phyloP scores from a whole-genome alignment of 2,329 filamentous ascomycete genomes.

The Cercospora canescens region DNA sequence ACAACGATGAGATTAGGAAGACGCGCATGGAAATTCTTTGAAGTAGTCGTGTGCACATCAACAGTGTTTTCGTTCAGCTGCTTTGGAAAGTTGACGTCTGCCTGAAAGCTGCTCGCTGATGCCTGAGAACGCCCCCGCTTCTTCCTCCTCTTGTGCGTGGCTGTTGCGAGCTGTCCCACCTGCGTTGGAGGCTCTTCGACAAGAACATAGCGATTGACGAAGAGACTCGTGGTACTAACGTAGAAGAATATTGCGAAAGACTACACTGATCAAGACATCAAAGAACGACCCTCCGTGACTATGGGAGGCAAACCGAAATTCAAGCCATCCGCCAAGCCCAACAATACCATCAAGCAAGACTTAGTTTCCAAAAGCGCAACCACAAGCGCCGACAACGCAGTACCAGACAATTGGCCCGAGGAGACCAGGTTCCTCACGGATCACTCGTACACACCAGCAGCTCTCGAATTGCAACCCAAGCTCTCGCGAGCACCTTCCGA shows the following conservation, averaged over 20 bases:
- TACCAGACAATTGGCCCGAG: conserved; percentile 34
- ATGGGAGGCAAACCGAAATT: not conserved
- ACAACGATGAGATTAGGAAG: not conserved
- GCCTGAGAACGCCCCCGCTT: not conserved
- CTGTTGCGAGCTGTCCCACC: not conserved
- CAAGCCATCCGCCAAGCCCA: not conserved
- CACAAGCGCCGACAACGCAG: not conserved
- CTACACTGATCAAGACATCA: not conserved
- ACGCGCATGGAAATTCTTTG: not conserved
- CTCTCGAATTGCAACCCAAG: conserved; percentile 28
- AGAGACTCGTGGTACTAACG: not conserved
- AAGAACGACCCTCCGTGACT: not conserved
- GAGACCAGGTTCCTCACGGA: conserved; percentile 34
- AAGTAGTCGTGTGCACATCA: not conserved
- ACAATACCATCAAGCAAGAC: not conserved
- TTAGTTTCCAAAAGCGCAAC: not conserved
- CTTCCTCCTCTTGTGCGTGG: not conserved
- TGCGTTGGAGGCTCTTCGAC: not conserved
- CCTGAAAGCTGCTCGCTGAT: not conserved
- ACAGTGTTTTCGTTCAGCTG: not conserved
- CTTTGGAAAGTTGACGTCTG: not conserved
- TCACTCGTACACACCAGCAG: conserved; percentile 33
- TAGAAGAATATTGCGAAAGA: not conserved
- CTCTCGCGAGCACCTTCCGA: conserved; percentile 30
- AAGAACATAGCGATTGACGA: not conserved